These are phyloP conservation scores for Ophiocordyceps camponoti-floridani DNA, from an alignment of 2,329 filamentous ascomycete genomes.

Conservation along the genomic window DNA sequence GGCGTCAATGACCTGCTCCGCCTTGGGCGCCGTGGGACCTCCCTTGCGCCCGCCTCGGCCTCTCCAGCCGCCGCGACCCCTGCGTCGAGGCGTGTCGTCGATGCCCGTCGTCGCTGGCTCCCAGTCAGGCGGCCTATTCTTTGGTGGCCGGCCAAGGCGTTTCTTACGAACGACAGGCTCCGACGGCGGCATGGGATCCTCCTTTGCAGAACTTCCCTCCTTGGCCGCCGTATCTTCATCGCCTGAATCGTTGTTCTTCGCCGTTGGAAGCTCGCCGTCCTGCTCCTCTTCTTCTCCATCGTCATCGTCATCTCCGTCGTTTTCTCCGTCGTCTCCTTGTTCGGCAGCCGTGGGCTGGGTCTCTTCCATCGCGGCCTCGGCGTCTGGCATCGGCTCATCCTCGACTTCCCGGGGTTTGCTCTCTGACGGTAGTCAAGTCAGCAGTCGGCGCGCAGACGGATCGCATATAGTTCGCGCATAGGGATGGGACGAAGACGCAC, in stretches of 20 bases:
- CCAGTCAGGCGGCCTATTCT: slow-evolving; percentile 69
- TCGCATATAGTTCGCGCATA: not conserved
- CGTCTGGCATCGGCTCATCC: slow-evolving; percentile 20
- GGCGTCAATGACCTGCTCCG: slow-evolving; percentile 76
- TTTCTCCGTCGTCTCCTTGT: not conserved
- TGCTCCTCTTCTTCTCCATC: slow-evolving; percentile 18
- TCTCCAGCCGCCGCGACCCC: slow-evolving; percentile 55
- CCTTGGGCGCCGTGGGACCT: slow-evolving; percentile 56
- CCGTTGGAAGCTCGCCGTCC: slow-evolving; percentile 15
- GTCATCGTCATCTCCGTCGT: slow-evolving; percentile 8
- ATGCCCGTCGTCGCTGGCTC: slow-evolving; percentile 42
- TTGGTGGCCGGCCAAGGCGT: slow-evolving; percentile 70
- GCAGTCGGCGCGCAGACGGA: no score
- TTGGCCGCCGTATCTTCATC: slow-evolving; percentile 17
- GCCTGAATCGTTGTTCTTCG: slow-evolving; percentile 27
- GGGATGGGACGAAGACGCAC: slow-evolving; percentile 16
- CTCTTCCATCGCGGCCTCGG: slow-evolving; percentile 5
- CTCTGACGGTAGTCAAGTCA: slow-evolving; percentile 11
- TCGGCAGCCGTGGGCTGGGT: not conserved
- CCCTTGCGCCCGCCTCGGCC: slow-evolving; percentile 48
- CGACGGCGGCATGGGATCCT: slow-evolving; percentile 34
- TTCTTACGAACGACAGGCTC: slow-evolving; percentile 52
- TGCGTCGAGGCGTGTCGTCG: slow-evolving; percentile 40
- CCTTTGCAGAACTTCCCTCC: slow-evolving; percentile 25
- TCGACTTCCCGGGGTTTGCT: slow-evolving; percentile 24